These are phyloP conservation scores for Xylaria digitata DNA, from an alignment of 2,329 filamentous ascomycete genomes.

Conservation along the genomic window DNA sequence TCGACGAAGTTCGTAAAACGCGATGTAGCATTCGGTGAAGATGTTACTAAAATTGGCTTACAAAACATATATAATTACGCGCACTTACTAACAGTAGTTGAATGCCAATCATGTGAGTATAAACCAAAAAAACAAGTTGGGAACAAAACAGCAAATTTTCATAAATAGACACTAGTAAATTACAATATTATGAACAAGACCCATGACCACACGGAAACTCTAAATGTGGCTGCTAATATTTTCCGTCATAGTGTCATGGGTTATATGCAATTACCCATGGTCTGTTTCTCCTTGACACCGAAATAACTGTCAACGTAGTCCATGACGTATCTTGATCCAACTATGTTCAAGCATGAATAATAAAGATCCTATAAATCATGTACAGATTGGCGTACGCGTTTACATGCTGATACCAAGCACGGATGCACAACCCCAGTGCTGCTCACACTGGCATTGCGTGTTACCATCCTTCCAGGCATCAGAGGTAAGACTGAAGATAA, in stretches of 20 bases:
- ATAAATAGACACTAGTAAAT: slow-evolving; percentile 57
- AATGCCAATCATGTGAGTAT: no score
- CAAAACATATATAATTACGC: no score
- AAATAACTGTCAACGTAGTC: slow-evolving; percentile 13
- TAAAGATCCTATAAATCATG: slow-evolving; percentile 39
- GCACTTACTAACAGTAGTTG: no score
- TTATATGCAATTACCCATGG: slow-evolving; percentile 35
- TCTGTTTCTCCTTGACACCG: slow-evolving; percentile 28
- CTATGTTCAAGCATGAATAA: slow-evolving; percentile 36
- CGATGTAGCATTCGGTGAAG: no score
- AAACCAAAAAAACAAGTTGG: neutral
- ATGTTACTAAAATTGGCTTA: no score
- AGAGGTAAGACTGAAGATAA: slow-evolving; percentile 84
- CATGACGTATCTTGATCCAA: slow-evolving; percentile 15
- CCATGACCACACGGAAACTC: slow-evolving; percentile 47
- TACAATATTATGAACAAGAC: slow-evolving; percentile 59
- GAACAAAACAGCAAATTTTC: slow-evolving; percentile 34
- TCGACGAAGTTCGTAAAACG: no score
- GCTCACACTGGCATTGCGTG: slow-evolving; percentile 75
- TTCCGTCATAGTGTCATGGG: slow-evolving; percentile 29
- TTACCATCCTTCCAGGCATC: slow-evolving; percentile 85
- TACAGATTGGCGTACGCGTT: slow-evolving; percentile 32
- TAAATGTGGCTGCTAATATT: slow-evolving; percentile 43
- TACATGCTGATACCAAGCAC: slow-evolving; percentile 46
- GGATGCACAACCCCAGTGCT: slow-evolving; percentile 65